Evolutionary conservation across 495 filamentous ascomycete species (phyloP).

Genomic region (Penicillium paxilli): DNA sequence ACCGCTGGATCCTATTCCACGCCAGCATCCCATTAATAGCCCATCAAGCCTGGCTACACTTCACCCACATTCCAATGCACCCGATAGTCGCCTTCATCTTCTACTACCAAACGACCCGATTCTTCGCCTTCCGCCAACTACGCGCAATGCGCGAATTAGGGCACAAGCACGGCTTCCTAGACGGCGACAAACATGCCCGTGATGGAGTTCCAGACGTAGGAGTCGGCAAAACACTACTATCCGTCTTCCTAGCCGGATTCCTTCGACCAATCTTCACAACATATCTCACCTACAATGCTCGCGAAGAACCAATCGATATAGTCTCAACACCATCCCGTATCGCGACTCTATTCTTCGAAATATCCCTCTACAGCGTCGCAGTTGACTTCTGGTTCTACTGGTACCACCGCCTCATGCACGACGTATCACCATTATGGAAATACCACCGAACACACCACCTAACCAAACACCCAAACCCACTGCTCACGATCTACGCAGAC

Average conservation of each 20-base stretch:
- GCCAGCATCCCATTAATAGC: conserved; percentile 22
- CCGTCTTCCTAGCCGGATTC: conserved; percentile 10
- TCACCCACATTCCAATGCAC: conserved; percentile 24
- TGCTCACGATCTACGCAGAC: background rate
- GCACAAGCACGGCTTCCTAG: conserved; percentile 15
- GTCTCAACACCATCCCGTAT: conserved; percentile 12
- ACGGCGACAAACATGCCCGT: conserved; percentile 18
- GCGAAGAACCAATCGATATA: background rate
- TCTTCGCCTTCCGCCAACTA: conserved; percentile 11
- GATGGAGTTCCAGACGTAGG: conserved; percentile 19
- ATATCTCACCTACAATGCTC: conserved; percentile 10
- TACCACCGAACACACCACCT: background rate
- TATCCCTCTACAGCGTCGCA: background rate
- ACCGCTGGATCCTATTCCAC: conserved; percentile 34
- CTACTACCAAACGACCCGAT: conserved; percentile 19
- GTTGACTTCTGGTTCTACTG: background rate
- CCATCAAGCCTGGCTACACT: conserved; percentile 29
- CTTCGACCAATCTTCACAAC: conserved; percentile 11
- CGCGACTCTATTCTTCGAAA: conserved; percentile 5
- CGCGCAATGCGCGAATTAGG: conserved; percentile 13
- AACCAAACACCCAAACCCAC: background rate
- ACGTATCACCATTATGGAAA: background rate
- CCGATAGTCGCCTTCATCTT: conserved; percentile 23
- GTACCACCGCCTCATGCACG: background rate
- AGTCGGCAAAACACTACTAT: conserved; percentile 7